phyloP scores from a whole-genome alignment of 352 stramenopile species.

The Phytophthora kernoviae region DNA sequence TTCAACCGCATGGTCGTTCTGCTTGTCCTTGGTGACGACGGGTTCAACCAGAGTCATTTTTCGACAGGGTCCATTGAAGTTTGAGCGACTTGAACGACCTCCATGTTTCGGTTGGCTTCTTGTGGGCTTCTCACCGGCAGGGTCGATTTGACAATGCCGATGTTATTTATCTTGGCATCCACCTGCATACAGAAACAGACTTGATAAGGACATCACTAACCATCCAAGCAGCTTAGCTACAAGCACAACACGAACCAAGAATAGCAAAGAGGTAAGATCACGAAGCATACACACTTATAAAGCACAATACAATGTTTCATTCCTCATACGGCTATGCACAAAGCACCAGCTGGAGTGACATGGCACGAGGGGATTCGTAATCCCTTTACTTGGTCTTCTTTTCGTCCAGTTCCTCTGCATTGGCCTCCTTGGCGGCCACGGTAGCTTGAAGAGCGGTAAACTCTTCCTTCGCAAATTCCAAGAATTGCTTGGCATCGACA shows the following conservation, averaged over 20 bases:
- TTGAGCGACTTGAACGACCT: constrained; percentile 17
- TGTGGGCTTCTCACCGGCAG: constrained; percentile 5
- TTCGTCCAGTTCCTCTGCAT: constrained; percentile 16
- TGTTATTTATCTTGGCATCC: background rate
- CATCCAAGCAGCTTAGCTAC: background rate
- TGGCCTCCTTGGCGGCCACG: constrained; percentile 34
- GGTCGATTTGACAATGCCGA: constrained; percentile 20
- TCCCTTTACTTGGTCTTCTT: constrained; percentile 37
- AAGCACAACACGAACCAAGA: background rate
- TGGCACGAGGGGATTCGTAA: background rate
- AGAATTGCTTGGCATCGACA: constrained; percentile 65
- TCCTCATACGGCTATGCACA: background rate
- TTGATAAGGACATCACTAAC: background rate
- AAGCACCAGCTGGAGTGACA: background rate
- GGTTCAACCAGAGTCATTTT: constrained; percentile 9
- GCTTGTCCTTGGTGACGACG: constrained; percentile 7
- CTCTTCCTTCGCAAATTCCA: constrained; percentile 67
- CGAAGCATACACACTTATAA: background rate
- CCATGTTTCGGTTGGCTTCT: constrained; percentile 8
- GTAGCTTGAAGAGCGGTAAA: constrained; percentile 56
- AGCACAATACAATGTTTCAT: constrained; percentile 4
- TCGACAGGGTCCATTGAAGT: constrained; percentile 4
- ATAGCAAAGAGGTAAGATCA: background rate
- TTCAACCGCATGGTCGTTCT: constrained; percentile 3
- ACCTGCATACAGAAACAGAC: background rate